Conservation (phyloP, 768 basidiomycete species). For the Pisolithus marmoratus region DNA sequence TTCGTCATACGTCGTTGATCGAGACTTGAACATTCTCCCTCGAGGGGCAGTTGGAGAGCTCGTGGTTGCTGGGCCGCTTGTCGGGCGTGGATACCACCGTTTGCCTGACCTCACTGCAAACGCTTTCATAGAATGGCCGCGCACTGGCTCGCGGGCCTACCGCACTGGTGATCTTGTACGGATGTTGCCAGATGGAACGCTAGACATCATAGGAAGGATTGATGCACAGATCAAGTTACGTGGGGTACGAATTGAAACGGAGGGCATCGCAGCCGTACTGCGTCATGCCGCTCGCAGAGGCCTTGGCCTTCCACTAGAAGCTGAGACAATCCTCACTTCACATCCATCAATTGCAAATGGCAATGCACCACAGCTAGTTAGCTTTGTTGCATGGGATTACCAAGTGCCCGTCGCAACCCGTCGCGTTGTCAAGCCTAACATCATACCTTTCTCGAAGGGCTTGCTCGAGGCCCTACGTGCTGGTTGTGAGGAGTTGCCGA, state of each 20-base stretch:
- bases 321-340: constrained; percentile 36
- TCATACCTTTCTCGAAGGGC: constrained; percentile 22
- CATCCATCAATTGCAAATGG: constrained; percentile 40
- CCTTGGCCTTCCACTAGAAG: constrained; percentile 29
- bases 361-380: constrained; percentile 31
- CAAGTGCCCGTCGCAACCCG: constrained; percentile 32
- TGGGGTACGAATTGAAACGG: constrained; percentile 50
- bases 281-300: constrained; percentile 12
- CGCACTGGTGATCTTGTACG: constrained; percentile 46
- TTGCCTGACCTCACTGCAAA: constrained; percentile 39
- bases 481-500: constrained; percentile 40
- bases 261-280: constrained; percentile 44
- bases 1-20: constrained; percentile 37
- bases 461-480: constrained; percentile 25
- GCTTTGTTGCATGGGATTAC: constrained; percentile 40
- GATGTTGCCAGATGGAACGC: constrained; percentile 43
- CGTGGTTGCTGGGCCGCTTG: constrained; percentile 44
- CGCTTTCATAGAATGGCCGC: constrained; percentile 42
- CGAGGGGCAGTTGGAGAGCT: constrained; percentile 43
- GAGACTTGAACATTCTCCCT: constrained; percentile 36
- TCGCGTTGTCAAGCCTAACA: constrained; percentile 27
- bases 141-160: constrained; percentile 37
- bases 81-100: constrained; percentile 46
- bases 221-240: constrained; percentile 49
- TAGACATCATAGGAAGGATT: constrained; percentile 46